Percentiles rank a stretch among this genome's conserved stretches.
Conservation (phyloP, 2,329 filamentous ascomycete genomes). For the Fusarium irregulare region DNA sequence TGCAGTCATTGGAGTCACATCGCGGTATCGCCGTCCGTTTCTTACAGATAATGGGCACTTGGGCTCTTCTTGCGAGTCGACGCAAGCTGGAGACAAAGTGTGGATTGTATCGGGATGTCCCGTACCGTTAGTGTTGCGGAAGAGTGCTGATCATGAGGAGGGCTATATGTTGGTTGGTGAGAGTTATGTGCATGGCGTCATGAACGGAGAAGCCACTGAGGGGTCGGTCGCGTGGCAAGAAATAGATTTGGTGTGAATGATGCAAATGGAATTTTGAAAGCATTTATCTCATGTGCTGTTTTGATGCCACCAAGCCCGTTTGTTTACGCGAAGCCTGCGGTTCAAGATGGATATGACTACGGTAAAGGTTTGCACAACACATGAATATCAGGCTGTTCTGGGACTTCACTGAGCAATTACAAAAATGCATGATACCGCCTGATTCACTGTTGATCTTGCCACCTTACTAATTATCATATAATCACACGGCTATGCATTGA, state of each 20-base stretch:
- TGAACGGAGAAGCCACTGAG: background rate
- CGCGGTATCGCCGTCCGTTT: background rate
- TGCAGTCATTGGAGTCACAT: background rate
- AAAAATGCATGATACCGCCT: background rate
- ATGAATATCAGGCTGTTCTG: accelerated
- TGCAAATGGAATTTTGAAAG: background rate
- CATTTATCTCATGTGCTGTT: too few relatives aligned
- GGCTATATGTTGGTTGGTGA: background rate
- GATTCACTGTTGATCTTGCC: background rate
- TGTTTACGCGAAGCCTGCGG: too few relatives aligned
- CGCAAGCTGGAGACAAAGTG: background rate
- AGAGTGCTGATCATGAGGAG: background rate
- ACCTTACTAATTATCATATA: background rate
- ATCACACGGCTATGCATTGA: background rate
- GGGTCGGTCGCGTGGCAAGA: background rate
- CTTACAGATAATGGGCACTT: background rate
- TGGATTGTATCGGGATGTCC: slow-evolving; percentile 1
- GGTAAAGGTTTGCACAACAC: too few relatives aligned
- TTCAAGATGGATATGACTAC: too few relatives aligned
- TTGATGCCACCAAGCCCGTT: too few relatives aligned
- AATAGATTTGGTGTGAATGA: background rate
- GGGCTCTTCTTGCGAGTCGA: background rate
- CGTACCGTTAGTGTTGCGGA: background rate
- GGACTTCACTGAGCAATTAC: background rate
- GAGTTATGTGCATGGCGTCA: background rate